phyloP scores from a whole-genome alignment of 176 grass and related monocot species.

The Oryza coarctata region DNA sequence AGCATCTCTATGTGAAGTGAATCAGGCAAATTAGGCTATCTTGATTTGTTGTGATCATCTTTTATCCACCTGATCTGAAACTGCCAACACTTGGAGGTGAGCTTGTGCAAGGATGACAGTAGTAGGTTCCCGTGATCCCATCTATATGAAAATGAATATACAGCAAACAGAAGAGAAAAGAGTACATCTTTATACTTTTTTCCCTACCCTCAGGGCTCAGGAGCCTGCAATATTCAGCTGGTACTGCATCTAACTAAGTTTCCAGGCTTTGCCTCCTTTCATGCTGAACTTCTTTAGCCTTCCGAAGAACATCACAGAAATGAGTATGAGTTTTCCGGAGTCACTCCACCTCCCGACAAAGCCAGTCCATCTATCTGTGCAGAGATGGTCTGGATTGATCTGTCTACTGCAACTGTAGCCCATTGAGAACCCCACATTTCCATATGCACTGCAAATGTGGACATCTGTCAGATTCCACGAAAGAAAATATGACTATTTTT shows the following conservation, averaged over 20 bases:
- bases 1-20: slow-evolving; percentile 4
- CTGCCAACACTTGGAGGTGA: neutral
- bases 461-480: slow-evolving; percentile 1
- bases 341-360: slow-evolving; percentile 53
- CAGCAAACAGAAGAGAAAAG: neutral
- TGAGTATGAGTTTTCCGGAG: slow-evolving; percentile 53
- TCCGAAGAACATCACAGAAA: slow-evolving; percentile 59
- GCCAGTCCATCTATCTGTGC: slow-evolving; percentile 48
- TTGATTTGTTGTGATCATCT: slow-evolving; percentile 5
- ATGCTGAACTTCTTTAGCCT: slow-evolving; percentile 61
- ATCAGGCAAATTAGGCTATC: neutral
- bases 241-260: slow-evolving; percentile 46
- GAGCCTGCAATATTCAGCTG: neutral
- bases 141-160: neutral
- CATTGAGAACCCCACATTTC: slow-evolving; percentile 63
- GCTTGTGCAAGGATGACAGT: neutral
- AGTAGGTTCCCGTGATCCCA: slow-evolving; percentile 6
- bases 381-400: slow-evolving; percentile 34
- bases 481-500: neutral
- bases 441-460: slow-evolving; percentile 56
- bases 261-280: slow-evolving; percentile 62
- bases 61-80: slow-evolving; percentile 11
- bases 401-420: slow-evolving; percentile 63
- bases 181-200: neutral
- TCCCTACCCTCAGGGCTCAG: too few relatives aligned